Evolutionary conservation across 192 early-diverging fungal genomes (phyloP).

Genomic region (Pecoramyces ruminantium): DNA sequence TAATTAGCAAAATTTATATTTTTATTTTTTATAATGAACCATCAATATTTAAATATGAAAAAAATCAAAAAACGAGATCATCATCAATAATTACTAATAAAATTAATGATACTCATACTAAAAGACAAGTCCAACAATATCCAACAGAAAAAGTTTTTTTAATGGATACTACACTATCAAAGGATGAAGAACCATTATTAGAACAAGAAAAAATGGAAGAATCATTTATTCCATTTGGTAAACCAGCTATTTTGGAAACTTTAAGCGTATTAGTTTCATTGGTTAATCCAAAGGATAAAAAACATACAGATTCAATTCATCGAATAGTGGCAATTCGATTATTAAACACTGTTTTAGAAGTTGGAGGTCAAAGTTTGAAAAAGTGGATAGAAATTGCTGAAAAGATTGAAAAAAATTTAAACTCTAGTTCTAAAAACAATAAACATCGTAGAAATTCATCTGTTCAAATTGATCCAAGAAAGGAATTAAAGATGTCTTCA

Average conservation of each 20-base stretch:
- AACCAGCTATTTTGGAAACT: constrained; percentile 78
- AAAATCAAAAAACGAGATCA: neutral
- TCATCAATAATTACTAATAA: neutral
- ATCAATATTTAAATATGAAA: neutral
- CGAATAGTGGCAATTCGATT: constrained; percentile 78
- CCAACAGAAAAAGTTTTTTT: neutral
- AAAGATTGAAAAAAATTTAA: neutral
- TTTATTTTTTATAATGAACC: too few species aligned
- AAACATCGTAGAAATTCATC: neutral
- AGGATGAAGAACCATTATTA: neutral
- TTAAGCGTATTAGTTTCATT: constrained; percentile 78
- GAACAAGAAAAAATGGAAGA: neutral
- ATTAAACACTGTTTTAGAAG: constrained; percentile 69
- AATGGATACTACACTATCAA: neutral
- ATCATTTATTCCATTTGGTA: constrained; percentile 43
- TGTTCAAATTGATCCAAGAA: neutral
- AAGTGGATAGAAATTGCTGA: constrained; percentile 18
- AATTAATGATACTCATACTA: neutral
- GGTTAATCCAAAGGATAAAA: constrained; percentile 72
- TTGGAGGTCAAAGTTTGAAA: constrained; percentile 60
- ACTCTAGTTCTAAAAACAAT: neutral
- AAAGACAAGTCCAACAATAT: neutral
- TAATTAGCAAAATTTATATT: too few species aligned
- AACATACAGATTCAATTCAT: constrained; percentile 85
- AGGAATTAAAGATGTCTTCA: neutral